phyloP scores from a whole-genome alignment of 352 stramenopile genomes.

The Phytophthora megakarya region DNA sequence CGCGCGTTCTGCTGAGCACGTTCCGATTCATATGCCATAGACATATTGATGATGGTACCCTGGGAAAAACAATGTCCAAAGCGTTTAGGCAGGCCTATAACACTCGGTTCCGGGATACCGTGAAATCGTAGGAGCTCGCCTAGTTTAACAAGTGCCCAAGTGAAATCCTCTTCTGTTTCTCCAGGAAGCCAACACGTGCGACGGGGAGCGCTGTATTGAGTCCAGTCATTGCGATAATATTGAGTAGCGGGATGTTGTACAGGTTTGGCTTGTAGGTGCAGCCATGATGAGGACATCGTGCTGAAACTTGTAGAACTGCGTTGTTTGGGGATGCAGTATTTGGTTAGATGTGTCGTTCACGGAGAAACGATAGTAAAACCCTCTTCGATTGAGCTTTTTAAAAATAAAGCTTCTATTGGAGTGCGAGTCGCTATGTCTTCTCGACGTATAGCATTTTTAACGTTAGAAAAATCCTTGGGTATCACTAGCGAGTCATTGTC shows the following conservation, averaged over 20 bases:
- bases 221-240: constrained; percentile 9
- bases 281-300: constrained; percentile 4
- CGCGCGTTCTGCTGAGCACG: too few species aligned
- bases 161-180: constrained; percentile 2
- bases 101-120: too few species aligned
- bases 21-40: too few species aligned
- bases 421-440: background rate
- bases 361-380: background rate
- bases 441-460: background rate
- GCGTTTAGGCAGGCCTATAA: too few species aligned
- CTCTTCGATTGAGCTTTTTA: background rate
- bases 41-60: too few species aligned
- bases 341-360: background rate
- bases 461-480: background rate
- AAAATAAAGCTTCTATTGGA: background rate
- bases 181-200: constrained; percentile 3
- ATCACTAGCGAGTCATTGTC: background rate
- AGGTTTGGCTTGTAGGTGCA: background rate
- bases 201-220: constrained; percentile 8
- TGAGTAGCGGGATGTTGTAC: constrained; percentile 12
- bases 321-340: constrained; percentile 1
- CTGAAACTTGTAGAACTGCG: background rate
- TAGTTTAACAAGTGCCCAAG: too few species aligned
- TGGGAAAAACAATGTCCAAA: too few species aligned
- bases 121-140: too few species aligned